Evolutionary conservation across 306 rosid species (phyloP).

Genomic region (Benincasa hispida): DNA sequence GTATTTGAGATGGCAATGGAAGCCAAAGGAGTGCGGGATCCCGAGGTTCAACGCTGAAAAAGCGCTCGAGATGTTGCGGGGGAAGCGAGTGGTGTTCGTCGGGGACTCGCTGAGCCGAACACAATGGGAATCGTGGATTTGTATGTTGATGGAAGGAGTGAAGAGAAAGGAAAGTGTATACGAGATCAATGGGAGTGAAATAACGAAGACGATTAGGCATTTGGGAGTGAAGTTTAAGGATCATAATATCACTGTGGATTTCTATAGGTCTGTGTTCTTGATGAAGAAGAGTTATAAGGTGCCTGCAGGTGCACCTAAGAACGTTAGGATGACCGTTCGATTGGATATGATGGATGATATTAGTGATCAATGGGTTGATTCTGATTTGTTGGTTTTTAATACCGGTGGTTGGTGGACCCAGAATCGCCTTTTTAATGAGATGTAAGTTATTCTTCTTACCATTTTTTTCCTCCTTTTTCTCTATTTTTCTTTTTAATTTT

Average conservation of each 20-base stretch:
- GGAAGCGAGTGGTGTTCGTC: conserved; percentile 72
- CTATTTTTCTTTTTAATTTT: no score
- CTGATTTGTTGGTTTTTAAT: conserved; percentile 75
- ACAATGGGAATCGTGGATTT: conserved; percentile 89
- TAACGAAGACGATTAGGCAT: conserved; percentile 56
- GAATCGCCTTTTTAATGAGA: conserved; percentile 49
- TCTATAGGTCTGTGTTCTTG: conserved; percentile 71
- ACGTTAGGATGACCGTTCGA: conserved; percentile 58
- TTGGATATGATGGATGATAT: conserved; percentile 64
- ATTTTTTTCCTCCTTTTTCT: not conserved
- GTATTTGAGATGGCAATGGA: conserved; percentile 78
- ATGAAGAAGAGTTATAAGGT: conserved; percentile 35
- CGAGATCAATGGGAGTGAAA: conserved; percentile 60
- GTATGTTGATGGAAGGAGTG: conserved; percentile 75
- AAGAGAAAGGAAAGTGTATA: conserved; percentile 62
- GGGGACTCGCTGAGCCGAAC: conserved; percentile 92
- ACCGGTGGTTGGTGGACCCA: conserved; percentile 94
- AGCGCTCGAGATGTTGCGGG: conserved; percentile 51
- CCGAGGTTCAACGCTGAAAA: conserved; percentile 42
- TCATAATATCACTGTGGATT: conserved; percentile 50
- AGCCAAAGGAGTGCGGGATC: conserved; percentile 58
- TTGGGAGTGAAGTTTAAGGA: conserved; percentile 49
- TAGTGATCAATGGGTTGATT: conserved; percentile 69
- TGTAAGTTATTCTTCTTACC: conserved; percentile 41
- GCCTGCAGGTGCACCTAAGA: conserved; percentile 46